Percentiles rank a stretch among this genome's conserved stretches.
Evolutionary conservation across 805 yeast genomes (phyloP).

Genomic region (Ogataea pignaliae): DNA sequence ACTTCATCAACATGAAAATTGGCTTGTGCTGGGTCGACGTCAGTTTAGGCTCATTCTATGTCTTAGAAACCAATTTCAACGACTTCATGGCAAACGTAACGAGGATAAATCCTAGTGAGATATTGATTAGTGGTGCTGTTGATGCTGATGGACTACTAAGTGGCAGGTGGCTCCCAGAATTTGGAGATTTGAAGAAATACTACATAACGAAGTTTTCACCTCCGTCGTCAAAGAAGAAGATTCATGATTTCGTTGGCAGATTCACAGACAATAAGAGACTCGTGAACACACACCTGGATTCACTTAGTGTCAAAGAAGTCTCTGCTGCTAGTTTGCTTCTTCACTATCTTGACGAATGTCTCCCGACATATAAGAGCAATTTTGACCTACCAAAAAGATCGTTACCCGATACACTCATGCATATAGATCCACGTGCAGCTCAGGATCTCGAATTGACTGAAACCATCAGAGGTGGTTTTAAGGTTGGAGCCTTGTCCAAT

Average conservation of each 20-base stretch:
- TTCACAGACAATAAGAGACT: slow-evolving; percentile 34
- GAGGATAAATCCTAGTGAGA: slow-evolving; percentile 77
- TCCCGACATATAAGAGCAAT: slow-evolving; percentile 62
- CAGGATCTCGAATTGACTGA: slow-evolving; percentile 68
- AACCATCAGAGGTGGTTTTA: slow-evolving; percentile 52
- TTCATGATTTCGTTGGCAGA: slow-evolving; percentile 34
- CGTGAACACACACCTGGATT: slow-evolving; percentile 24
- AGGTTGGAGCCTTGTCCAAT: slow-evolving; percentile 67
- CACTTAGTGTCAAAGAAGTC: slow-evolving; percentile 43
- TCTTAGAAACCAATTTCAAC: slow-evolving; percentile 56
- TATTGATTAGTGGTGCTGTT: slow-evolving; percentile 51
- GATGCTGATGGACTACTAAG: slow-evolving; percentile 34
- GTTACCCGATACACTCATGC: slow-evolving; percentile 50
- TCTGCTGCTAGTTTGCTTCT: slow-evolving; percentile 61
- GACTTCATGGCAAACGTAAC: slow-evolving; percentile 68
- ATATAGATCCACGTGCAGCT: slow-evolving; percentile 76
- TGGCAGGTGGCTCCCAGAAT: slow-evolving; percentile 53
- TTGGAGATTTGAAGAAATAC: slow-evolving; percentile 55
- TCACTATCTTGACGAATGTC: slow-evolving; percentile 64
- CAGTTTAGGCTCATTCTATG: slow-evolving; percentile 73
- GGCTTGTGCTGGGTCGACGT: slow-evolving; percentile 90
- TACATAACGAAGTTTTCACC: slow-evolving; percentile 50
- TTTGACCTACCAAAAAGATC: slow-evolving; percentile 65
- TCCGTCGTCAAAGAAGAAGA: slow-evolving; percentile 37
- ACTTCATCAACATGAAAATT: slow-evolving; percentile 37